Base-by-base conservation (phyloP, 208 protist species). In the Crithidia expoeki region DNA sequence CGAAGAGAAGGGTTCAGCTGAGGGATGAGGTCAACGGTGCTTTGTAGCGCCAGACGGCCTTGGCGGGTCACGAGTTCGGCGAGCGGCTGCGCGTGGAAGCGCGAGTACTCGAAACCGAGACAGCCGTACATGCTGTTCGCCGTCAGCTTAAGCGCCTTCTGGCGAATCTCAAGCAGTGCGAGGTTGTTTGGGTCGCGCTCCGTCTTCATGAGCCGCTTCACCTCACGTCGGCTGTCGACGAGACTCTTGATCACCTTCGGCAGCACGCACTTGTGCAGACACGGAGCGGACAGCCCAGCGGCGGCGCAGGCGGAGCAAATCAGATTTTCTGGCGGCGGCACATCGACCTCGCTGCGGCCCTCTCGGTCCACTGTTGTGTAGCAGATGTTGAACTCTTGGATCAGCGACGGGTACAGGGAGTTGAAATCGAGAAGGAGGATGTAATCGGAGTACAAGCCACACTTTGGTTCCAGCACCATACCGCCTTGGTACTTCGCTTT, bases 341-440 rank as follows among this genome's bases (percentile, higher is more conserved):
- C 76, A 11, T 86, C 76, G 1, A 80, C 76, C 51, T 84, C 74
- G 27, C 57, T 46, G 30, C 66, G 23, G 40, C 57, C 44, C 46
- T 83, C 76, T 2, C 87, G 74, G 44, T 93, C 71, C 25, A 99
- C 88, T 0, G 99, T 99, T 14, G 99, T 99, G 84, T 99, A 99
- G 90, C 99, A 99, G 47, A 99, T 97, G 87, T 99, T 99, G 83
- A 98, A 99, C 86, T 99, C 99, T 75, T 99, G 96, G 71, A 99
- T 99, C 63, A 99, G 98, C 23, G 98, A 99, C 53, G 99, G 99
- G 89, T 99, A 99, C 28, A 99, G 94, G 40, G 98, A 99, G 85
- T 99, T 99, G 93, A 99, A 99, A 83, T 99, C 99, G 17, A 99
- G 90, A 16, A 99, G 83, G 17, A 99, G 81, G 66, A 99, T 94